Evolutionary conservation across 768 basidiomycete species (phyloP), one percentile per base, ranked within the genome.

Genomic region (Mycena floridula): DNA sequence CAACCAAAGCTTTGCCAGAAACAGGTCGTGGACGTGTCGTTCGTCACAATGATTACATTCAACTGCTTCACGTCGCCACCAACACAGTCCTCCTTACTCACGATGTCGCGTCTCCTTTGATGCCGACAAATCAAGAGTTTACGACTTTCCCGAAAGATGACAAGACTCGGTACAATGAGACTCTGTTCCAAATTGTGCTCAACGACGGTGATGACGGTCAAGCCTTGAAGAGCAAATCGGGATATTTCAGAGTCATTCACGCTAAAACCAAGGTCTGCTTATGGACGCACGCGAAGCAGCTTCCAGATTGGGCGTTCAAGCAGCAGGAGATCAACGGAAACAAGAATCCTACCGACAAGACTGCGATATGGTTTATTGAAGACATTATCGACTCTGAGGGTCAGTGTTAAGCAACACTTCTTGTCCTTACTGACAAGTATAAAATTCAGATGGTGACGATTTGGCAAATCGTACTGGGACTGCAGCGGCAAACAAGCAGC

Each of bases 61-160:
- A 91, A 56, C 76, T 98, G 16, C 71, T 92, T 20, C 96, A 99
- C 56, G 76, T 90, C 58, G 79, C 78, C 60, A 95, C 94, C 8
- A 71, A 94, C 50, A 79, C 82, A 1, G 64, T 82, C 46, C 81
- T 99, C 37, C 67, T 99, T 36, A 96, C 94, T 2, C 96, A 99
- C 55, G 96, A 99, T 61, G 96, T 99, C 46, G 96, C 96, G 0
- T 96, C 91, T 1, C 89, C 96, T 4, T 77, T 93, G 40, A 94
- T 91, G 85, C 85, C 96, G 13, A 99, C 96, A 39, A 98, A 98
- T 62, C 93, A 97, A 59, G 96, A 99, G 62, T 93, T 98, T 64
- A 99, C 96, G 5, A 98, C 96, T 0, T 86, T 83, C 80, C 61
- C 83, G 4, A 85, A 79, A 57, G 84, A 89, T 48, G 89, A 95